Evolutionary conservation across 2,329 filamentous ascomycete genomes (phyloP), one percentile per base, ranked within the genome.

Genomic region (Ophiostoma ips): DNA sequence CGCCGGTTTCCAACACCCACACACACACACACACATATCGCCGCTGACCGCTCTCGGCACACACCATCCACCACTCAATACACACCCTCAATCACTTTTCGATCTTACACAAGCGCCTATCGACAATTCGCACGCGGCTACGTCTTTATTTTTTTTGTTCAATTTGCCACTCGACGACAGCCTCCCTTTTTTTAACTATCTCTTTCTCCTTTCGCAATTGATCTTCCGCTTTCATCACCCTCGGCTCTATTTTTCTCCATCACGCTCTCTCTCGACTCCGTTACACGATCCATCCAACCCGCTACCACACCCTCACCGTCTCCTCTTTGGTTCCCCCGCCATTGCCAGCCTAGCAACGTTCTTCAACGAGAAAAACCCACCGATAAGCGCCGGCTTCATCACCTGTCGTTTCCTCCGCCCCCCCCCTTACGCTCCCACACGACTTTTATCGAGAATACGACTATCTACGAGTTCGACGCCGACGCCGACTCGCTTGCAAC

Each of bases 41-140:
- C 38, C 18, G 18, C 38, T 24, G 38, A 41, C 40, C 40, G 24
- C 40, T 43, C 40, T 43, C 40, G 40, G 24, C 40, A 43, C 40
- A 43, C 24, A 43, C 21, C 24, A 43, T 19, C 40, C 15, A 24
- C 40, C 40, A 43, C 40, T 43, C 40, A 30, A 16, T 15, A 21
- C 5, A 30, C 40, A 30, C 21, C 7, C 24, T 30, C 40, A 15
- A 16, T 21, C 40, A 21, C 40, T n/a, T n/a, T n/a, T 21, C 40
- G 40, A 31, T 43, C 40, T 43, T 31, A 21, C 40, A 43, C 40
- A 46, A 46, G 51, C 44, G 48, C 48, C 34, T 50, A 52, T 52
- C 48, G 44, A 45, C 46, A 45, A n/a, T n/a, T 30, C 35, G 28
- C 46, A 46, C 52, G 33, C 35, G 19, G 46, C 34, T 24, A 36